A percentile compares a stretch with the other conserved stretches of the same genome.
phyloP scores from a whole-genome alignment of 225 moss, liverwort and hornwort genomes.

The Thuidium tamariscinum region DNA sequence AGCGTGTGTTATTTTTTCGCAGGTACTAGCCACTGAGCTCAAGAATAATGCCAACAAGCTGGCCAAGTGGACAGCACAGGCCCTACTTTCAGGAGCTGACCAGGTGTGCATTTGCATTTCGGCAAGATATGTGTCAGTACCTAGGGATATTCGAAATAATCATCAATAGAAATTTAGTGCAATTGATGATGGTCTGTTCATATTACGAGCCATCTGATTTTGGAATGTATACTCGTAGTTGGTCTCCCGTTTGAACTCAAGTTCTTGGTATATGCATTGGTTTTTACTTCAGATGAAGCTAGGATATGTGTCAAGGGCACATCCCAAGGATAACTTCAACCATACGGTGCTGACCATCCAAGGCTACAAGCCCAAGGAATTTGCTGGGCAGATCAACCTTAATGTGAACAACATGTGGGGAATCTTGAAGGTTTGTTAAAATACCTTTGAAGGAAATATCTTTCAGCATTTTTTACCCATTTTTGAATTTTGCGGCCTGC shows the following conservation, averaged over 20 bases:
- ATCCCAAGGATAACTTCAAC: constrained; percentile 95
- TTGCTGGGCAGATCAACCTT: constrained; percentile 93
- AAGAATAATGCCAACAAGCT: constrained; percentile 99
- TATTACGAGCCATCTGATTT: not conserved
- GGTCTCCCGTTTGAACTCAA: not conserved
- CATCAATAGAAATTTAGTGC: not conserved
- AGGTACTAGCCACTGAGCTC: constrained; percentile 93
- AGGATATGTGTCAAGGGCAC: constrained; percentile 92
- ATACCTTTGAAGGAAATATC: not conserved
- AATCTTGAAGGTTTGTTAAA: constrained; percentile 63
- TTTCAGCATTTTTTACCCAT: not conserved
- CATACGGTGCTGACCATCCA: constrained; percentile 81
- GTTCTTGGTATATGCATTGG: not conserved
- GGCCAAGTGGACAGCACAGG: constrained; percentile 99
- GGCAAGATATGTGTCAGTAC: not conserved
- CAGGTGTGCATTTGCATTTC: constrained; percentile 41
- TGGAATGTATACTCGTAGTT: not conserved
- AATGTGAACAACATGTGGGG: constrained; percentile 99
- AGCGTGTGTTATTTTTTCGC: constrained; percentile 6
- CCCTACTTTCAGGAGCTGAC: constrained; percentile 92
- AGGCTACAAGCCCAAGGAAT: constrained; percentile 98
- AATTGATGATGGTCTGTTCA: not conserved
- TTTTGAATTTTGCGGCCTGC: not conserved
- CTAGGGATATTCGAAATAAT: not conserved
- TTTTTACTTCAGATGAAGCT: constrained; percentile 72